phyloP scores from a whole-genome alignment of 768 basidiomycete species.

The Mycena filopes region DNA sequence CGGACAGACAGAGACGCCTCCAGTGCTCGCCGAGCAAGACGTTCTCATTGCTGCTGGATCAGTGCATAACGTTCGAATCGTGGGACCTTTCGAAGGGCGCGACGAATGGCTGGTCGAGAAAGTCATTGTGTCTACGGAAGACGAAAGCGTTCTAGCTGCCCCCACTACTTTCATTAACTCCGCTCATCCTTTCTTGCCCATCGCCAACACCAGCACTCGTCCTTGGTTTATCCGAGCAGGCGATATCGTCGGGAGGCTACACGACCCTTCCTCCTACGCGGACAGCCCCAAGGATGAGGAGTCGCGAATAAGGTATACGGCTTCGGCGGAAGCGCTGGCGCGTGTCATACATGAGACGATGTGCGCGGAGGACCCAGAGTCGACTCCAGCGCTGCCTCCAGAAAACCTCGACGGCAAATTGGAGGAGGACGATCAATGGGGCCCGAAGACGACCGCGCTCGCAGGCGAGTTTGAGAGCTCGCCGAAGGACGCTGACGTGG shows the following conservation, averaged over 20 bases:
- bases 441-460: conserved; percentile 37
- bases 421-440: conserved; percentile 27
- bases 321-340: conserved; percentile 13
- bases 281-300: background rate
- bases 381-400: background rate
- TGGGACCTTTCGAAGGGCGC: background rate
- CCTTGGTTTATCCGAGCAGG: conserved; percentile 28
- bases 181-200: conserved; percentile 16
- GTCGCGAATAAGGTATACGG: background rate
- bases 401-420: background rate
- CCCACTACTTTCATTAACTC: conserved; percentile 24
- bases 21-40: conserved; percentile 7
- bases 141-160: conserved; percentile 1
- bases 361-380: background rate
- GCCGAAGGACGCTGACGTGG: conserved; percentile 6
- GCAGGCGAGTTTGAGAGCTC: conserved; percentile 17
- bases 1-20: no score
- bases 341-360: background rate
- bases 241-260: conserved; percentile 12
- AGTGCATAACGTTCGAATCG: conserved; percentile 5
- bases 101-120: conserved; percentile 32
- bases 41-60: background rate
- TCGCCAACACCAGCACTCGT: conserved; percentile 28
- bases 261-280: background rate
- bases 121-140: conserved; percentile 19